These are phyloP conservation scores for Sugiyamaella mastotermitis DNA, from an alignment of 805 yeast genomes.

Conservation along the genomic window DNA sequence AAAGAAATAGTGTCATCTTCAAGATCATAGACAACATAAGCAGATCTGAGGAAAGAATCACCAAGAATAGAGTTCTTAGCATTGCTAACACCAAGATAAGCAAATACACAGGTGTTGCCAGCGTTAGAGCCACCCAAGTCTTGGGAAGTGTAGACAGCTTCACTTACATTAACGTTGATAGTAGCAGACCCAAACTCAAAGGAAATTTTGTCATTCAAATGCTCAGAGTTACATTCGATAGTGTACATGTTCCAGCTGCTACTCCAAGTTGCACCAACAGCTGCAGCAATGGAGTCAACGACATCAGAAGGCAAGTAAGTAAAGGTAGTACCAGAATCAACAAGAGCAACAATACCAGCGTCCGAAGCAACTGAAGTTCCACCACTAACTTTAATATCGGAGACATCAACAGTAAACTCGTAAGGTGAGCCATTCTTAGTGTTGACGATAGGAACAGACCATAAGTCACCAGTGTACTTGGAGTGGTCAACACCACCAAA, in stretches of 20 bases:
- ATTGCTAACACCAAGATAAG: no score
- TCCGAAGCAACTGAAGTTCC: not conserved
- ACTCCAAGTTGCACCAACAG: conserved; percentile 10
- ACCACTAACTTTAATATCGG: not conserved
- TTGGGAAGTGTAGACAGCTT: conserved; percentile 7
- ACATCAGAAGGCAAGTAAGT: conserved; percentile 40
- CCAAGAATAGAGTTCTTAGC: conserved; percentile 59
- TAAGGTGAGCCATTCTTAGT: not conserved
- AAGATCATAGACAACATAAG: conserved; percentile 63
- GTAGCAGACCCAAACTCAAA: no score
- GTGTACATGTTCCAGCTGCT: no score
- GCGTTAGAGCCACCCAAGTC: conserved; percentile 4
- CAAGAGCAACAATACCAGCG: conserved; percentile 6
- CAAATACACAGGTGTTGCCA: conserved; percentile 16
- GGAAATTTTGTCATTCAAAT: no score
- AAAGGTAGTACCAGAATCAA: conserved; percentile 54
- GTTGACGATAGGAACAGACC: conserved; percentile 23
- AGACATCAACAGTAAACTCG: not conserved
- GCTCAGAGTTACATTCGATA: no score
- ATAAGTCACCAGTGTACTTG: conserved; percentile 44
- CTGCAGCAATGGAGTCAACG: conserved; percentile 17
- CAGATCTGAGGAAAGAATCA: conserved; percentile 55
- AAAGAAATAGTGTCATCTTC: conserved; percentile 51
- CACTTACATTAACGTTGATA: conserved; percentile 1
- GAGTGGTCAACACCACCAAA: conserved; percentile 68